phyloP scores from a whole-genome alignment of 352 stramenopile genomes.

The Elongisporangium prolatum region DNA sequence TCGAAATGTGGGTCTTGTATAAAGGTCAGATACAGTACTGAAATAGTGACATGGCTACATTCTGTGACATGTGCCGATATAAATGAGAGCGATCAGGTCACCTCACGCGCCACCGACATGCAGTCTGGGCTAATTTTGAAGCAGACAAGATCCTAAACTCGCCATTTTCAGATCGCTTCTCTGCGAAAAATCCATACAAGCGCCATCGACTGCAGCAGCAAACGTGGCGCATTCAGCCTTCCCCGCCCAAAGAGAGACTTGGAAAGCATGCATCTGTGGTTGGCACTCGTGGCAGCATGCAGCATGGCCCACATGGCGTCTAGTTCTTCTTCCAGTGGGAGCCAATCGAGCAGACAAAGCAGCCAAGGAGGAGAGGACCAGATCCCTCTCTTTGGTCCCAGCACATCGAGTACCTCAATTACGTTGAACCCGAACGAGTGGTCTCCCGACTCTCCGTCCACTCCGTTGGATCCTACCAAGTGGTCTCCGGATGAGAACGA shows the following conservation, averaged over 20 bases:
- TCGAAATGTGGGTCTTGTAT: background rate
- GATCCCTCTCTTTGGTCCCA: background rate
- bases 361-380: background rate
- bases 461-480: conserved; percentile 7
- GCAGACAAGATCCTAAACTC: background rate
- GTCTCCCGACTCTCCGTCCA: background rate
- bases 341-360: background rate
- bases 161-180: background rate
- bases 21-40: background rate
- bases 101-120: background rate
- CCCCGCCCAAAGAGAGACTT: background rate
- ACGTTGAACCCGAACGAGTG: background rate
- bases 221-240: background rate
- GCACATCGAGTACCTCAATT: background rate
- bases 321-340: background rate
- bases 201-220: too few species aligned
- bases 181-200: background rate
- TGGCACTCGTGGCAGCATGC: background rate
- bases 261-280: background rate
- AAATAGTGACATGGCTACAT: background rate
- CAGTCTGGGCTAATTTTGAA: background rate
- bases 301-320: background rate
- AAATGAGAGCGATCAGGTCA: background rate
- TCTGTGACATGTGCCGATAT: background rate
- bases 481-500: conserved; percentile 12